Percentiles rank a stretch among this genome's conserved stretches.
Conservation (phyloP, 176 grass and related monocot species). For the Carex scoparia region DNA sequence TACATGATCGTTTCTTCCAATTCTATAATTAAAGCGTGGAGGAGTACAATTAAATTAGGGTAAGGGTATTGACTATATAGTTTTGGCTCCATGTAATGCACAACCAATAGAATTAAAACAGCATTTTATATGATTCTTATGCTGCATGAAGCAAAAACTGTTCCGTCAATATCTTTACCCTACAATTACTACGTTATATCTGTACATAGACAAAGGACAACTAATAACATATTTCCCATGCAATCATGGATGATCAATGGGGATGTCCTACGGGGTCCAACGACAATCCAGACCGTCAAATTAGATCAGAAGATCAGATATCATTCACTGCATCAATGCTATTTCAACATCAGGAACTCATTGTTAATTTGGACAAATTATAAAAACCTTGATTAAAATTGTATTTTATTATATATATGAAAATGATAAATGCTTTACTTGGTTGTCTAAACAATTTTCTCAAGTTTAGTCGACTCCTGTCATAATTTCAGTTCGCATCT, state of each 20-base stretch:
- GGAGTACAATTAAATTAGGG: neutral
- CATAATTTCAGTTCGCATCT: too few species aligned
- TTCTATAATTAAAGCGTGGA: conserved; percentile 13
- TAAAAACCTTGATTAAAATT: neutral
- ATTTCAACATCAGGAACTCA: neutral
- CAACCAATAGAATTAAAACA: too few species aligned
- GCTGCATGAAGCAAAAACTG: too few species aligned
- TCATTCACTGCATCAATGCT: neutral
- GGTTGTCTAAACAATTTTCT: neutral
- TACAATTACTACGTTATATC: neutral
- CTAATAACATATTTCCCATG: neutral
- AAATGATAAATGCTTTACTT: neutral
- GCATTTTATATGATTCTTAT: too few species aligned
- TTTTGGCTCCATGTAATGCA: too few species aligned
- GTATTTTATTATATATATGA: neutral
- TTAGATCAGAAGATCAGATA: conserved; percentile 5
- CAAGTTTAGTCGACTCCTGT: neutral
- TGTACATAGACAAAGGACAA: neutral
- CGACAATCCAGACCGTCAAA: neutral
- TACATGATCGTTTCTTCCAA: conserved; percentile 4
- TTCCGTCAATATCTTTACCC: too few species aligned
- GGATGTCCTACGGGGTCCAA: neutral
- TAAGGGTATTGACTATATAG: too few species aligned
- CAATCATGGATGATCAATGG: neutral
- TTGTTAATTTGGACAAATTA: neutral